Evolutionary conservation across 1,139 yeast genomes (phyloP).

Genomic region (Candida mesenterica): DNA sequence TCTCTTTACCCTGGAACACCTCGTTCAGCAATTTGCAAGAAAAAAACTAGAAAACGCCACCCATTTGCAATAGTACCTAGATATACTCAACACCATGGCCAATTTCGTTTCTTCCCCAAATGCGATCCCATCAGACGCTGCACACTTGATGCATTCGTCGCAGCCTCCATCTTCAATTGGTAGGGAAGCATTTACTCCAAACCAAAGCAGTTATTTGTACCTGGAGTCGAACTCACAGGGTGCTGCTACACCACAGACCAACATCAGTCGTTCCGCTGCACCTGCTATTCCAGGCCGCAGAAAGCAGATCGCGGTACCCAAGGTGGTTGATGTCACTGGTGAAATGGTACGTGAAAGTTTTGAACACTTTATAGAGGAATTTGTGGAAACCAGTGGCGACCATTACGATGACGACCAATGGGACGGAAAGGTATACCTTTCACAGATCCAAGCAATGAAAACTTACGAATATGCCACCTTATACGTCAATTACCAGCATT

Average conservation of each 20-base stretch:
- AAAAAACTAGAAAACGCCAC: no score
- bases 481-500: conserved; percentile 81
- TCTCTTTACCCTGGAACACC: no score
- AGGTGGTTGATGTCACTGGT: conserved; percentile 88
- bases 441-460: conserved; percentile 81
- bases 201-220: conserved; percentile 16
- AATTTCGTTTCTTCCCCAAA: conserved; percentile 49
- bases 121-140: conserved; percentile 47
- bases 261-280: conserved; percentile 10
- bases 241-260: conserved; percentile 15
- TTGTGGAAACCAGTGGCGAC: conserved; percentile 36
- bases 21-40: no score
- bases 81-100: conserved; percentile 40
- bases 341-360: conserved; percentile 91
- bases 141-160: conserved; percentile 41
- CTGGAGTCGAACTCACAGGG: conserved; percentile 21
- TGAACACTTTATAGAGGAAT: conserved; percentile 73
- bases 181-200: conserved; percentile 27
- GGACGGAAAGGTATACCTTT: conserved; percentile 64
- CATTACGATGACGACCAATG: conserved; percentile 36
- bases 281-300: conserved; percentile 38
- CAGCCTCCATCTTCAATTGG: conserved; percentile 48
- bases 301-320: conserved; percentile 69
- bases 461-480: conserved; percentile 74
- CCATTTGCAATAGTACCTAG: no score